Base-by-base conservation (phyloP, 768 basidiomycete species). In the Rhodotorula graminis region DNA sequence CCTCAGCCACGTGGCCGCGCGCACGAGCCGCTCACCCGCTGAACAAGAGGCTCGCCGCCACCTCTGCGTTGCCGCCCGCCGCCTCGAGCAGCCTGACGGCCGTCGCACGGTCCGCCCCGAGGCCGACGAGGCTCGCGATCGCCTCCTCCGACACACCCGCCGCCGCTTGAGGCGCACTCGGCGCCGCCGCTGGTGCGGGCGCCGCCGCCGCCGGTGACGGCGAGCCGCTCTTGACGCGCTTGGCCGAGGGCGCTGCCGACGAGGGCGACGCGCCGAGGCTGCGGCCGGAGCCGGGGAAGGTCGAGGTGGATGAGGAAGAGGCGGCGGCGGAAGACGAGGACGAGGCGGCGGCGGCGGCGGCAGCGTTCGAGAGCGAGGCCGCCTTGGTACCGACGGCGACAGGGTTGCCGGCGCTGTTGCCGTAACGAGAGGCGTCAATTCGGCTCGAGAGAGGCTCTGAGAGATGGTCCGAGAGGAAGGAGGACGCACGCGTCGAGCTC, bases 21-120 rank as follows among this genome's bases (percentile, higher is more conserved):
- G 47, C 47, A 23, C 21, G 23, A 21, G 3, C 37, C 9, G 37
- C 4, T 60, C 70, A 61, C 6, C 56, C 71, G 23, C 69, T 65
- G 80, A 97, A 97, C 66, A 96, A 80, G 79, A 95, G 82, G 47
- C 91, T 92, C 18, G 91, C 93, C 18, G 94, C 94, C 33, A 90
- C 84, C 73, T 96, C 92, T 31, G 92, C 83, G 79, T 94, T 92
- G 4, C 95, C 95, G 7, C 87, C 88, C 0, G 92, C 86, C 9
- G 91, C 90, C 23, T 89, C 86, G 71, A 98, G 82, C 58, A 88
- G 84, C 58, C 85, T 85, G 27, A 93, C 86, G 3, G 95, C 95
- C 37, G 88, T 82, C 67, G 93, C 89, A 74, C 91, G 84, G 44
- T 87, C 82, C 18, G 85, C 90, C 7, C 95, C 95, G 2, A 98